Evolutionary conservation across 345 rosid genomes (phyloP), one percentile per base, ranked within the genome.

Genomic region (Geranium brycei): DNA sequence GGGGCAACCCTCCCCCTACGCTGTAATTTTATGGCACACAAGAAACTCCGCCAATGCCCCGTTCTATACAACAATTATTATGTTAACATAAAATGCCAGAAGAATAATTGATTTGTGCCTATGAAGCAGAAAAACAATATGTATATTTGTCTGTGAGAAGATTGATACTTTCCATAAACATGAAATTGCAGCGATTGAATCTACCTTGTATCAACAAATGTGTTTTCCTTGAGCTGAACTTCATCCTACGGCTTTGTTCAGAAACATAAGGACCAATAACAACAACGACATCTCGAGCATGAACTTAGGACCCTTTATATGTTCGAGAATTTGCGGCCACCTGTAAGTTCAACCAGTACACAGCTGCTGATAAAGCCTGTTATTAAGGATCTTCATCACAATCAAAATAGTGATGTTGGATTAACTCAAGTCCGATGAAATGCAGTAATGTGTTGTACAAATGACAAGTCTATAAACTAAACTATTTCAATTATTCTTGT

Each of bases 331-430:
- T 72, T 66, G 77, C 77, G 73, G 75, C 88, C 89, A 84, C 96
- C 98, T 92, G 96, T 82, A 89, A 89, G 93, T 87, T 87, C 91
- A 92, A 89, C 91, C 95, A 92, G 98, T 76, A 89, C 87, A 89
- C 78, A 93, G 91, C 91, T 83, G 82, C 91, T 83, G 80, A 67
- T 82, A 80, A 87, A 91, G 87, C 95, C 98, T 87, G 91, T 85
- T 81, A 76, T 80, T 83, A 76, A 84, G 78, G 85, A 79, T 80
- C 80, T 82, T 81, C 79, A 89, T 87, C 75, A 87, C 73, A 75
- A 75, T 75, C 80, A 31, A 66, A 69, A 68, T 64, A 67, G 64
- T 57, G 17, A 60, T 62, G 60, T 68, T 51, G 63, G 72, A 35
- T 60, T 13, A 47, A 47, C 53, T 11, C 12, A 47, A 47, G 53